phyloP scores from a whole-genome alignment of 2,329 filamentous ascomycete species.

The Epichloe coenophiala region DNA sequence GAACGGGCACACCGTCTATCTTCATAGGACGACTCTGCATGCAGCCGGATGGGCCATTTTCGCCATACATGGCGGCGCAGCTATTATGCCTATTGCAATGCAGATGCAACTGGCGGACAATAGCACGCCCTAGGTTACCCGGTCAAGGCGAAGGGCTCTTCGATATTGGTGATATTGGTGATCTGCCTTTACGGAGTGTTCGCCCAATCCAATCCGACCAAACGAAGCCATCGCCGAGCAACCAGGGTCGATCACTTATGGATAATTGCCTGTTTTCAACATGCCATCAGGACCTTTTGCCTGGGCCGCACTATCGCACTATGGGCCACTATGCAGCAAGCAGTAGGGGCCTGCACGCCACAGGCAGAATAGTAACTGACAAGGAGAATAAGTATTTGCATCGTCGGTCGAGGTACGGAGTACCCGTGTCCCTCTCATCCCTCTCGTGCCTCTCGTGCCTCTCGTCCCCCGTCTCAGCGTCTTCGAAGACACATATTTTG shows the following conservation, averaged over 20 bases:
- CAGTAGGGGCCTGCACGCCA: background rate
- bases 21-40: constrained; percentile 20
- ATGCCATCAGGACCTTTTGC: background rate
- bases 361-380: background rate
- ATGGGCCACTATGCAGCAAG: background rate
- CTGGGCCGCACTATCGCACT: background rate
- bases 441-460: background rate
- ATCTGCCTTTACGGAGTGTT: background rate
- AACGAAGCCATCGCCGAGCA: background rate
- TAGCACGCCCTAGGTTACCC: background rate
- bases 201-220: background rate
- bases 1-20: constrained; percentile 10
- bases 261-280: background rate
- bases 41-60: constrained; percentile 16
- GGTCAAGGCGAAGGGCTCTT: background rate
- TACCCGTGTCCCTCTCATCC: background rate
- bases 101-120: constrained; percentile 7
- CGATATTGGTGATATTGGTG: background rate
- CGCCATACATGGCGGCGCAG: constrained; percentile 32
- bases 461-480: background rate
- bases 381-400: background rate
- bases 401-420: background rate
- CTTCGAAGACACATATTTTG: background rate
- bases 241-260: background rate
- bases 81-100: constrained; percentile 7